A percentile compares a stretch with the other conserved stretches of the same genome.
Conservation (phyloP, 768 basidiomycete genomes). For the Kondoa malvinella region DNA sequence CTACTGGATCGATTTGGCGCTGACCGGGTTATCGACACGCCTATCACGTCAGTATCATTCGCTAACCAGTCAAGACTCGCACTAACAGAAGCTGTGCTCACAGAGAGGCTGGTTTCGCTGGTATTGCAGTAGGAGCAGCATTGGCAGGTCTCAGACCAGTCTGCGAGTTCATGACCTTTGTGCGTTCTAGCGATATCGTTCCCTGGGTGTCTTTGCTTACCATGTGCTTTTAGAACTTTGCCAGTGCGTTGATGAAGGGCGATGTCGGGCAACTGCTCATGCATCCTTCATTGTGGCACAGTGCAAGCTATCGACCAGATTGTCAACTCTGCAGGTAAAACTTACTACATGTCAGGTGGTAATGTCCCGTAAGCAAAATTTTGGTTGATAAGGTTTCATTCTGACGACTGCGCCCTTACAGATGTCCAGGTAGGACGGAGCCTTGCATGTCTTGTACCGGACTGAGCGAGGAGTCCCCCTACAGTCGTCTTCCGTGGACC, state of each 20-base stretch:
- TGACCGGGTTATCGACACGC: conserved; percentile 92
- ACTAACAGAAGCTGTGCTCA: no score
- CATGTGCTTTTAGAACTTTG: conserved; percentile 49
- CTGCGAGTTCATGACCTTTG: conserved; percentile 99
- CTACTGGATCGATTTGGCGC: conserved; percentile 98
- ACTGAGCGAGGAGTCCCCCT: conserved; percentile 47
- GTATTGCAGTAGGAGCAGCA: conserved; percentile 84
- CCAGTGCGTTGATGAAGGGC: conserved; percentile 39
- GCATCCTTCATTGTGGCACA: not conserved
- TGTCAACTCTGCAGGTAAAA: conserved; percentile 99
- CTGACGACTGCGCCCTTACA: not conserved
- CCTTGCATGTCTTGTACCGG: not conserved
- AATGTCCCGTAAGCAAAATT: conserved; percentile 43
- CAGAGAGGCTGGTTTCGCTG: conserved; percentile 38
- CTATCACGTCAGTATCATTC: conserved; percentile 40
- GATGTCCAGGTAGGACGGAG: not conserved
- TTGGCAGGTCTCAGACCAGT: conserved; percentile 86
- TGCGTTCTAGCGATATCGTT: not conserved
- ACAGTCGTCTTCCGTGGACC: conserved; percentile 99
- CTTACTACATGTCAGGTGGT: conserved; percentile 99
- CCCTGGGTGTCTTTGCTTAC: not conserved
- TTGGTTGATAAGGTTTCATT: not conserved
- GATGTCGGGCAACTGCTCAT: no score
- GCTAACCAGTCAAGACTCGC: not conserved
- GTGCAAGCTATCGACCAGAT: conserved; percentile 86